Evolutionary conservation across 768 basidiomycete species (phyloP), one percentile per base, ranked within the genome.

Genomic region (Trametes elegans): DNA sequence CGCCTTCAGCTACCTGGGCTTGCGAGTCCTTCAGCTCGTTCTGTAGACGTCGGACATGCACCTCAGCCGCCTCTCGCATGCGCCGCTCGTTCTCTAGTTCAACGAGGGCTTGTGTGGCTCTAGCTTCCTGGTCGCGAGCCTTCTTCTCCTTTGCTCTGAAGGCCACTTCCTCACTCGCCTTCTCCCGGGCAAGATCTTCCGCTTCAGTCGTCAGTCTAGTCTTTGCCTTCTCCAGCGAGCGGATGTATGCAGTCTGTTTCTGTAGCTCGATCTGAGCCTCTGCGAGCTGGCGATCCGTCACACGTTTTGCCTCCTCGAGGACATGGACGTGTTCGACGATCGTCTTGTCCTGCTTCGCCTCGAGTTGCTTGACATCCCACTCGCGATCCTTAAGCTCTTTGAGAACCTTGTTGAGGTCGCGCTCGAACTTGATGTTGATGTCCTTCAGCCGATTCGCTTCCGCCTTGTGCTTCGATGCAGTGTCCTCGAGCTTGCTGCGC

Each of bases 241-340:
- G 85, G 59, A 95, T 89, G 61, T 93, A 86, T 1, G 78, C 76
- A 5, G 76, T 79, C 38, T 90, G 85, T 56, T 85, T 84, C 68
- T 85, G 79, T 28, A 96, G 70, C 67, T 96, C 93, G 18, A 77
- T 70, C 52, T 90, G 86, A 0, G 93, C 88, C 2, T 91, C 90
- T 18, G 77, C 82, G 14, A 98, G 82, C 66, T 97, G 92, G 34
- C 88, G 83, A 68, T 98, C 96, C 1, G 96, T 95, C 53, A 96
- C 85, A 31, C 85, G 85, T 70, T 98, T 98, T 14, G 96, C 96
- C 67, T 95, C 91, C 68, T 98, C 94, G 10, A 96, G 79, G 26
- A 98, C 96, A 67, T 98, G 87, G 23, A 97, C 92, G 65, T 98
- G 96, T 70, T 98, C 95, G 39, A 98, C 94, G 55, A 97, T 95